Evolutionary conservation across 495 filamentous ascomycete species (phyloP), one percentile per base, ranked within the genome.

Genomic region (Hypomontagnella monticulosa): DNA sequence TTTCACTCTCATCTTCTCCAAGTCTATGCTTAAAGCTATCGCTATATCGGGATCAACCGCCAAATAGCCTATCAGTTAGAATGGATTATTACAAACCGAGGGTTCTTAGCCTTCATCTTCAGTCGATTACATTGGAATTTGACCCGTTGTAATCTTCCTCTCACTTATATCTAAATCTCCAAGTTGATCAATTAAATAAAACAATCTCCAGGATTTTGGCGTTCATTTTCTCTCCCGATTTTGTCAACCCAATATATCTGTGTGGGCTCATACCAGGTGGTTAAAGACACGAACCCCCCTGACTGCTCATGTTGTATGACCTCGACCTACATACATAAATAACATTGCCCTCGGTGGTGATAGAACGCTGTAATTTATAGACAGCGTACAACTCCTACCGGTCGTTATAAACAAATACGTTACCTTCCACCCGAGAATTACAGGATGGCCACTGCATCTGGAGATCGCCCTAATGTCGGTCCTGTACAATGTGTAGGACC

Each of bases 401-500:
- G 33, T 30, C 15, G 5, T 55, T 27, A 50, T 40, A 40, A 15
- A 33, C 9, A 49, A 3, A 0, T 38, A 12, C n/a, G 32, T n/a
- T 27, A 18, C 46, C 19, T 30, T 38, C 12, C 37, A 36, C 20
- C 27, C 16, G 33, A 12, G 18, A 53, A 33, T 36, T 51, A 56
- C 57, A 63, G 38, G 20, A 69, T 69, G 66, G 66, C 66, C 52
- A 66, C 71, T 47, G 54, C 36, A 38, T 70, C 71, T 33, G 58
- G 52, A 67, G 61, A 49, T 53, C 61, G 70, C 46, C 68, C 65
- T 57, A 57, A 73, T 50, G 53, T 67, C 43, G 86, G 89, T 34
- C 89, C 90, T 54, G 88, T 86, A 33, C 83, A 90, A 69, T 84
- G 84, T 53, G 87, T 97, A 50, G 93, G 93, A 14, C 93, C 93